Evolutionary conservation across 108 stramenopile genomes (phyloP).

Genomic region (Nitzschia sp.): DNA sequence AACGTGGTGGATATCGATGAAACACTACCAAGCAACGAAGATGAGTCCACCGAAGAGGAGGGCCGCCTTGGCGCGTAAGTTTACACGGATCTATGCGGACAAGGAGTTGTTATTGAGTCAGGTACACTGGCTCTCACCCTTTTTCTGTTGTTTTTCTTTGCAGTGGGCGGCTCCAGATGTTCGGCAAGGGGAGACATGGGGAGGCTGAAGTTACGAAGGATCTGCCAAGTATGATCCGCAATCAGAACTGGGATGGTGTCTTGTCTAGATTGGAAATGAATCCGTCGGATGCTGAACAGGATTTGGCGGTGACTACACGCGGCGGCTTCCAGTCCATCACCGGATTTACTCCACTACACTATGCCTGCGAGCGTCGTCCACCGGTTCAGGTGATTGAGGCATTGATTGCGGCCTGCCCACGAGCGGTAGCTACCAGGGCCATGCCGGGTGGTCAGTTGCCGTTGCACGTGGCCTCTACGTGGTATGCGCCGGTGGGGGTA

Average conservation of each 20-base stretch:
- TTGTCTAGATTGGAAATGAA: conserved; percentile 46
- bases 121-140: too few relatives aligned
- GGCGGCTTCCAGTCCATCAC: conserved; percentile 73
- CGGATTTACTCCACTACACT: conserved; percentile 75
- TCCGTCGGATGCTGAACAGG: conserved; percentile 63
- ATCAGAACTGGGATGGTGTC: conserved; percentile 69
- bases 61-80: background rate
- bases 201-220: conserved; percentile 39
- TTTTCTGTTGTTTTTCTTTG: too few relatives aligned
- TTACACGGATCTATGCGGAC: background rate
- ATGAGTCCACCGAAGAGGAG: conserved; percentile 20
- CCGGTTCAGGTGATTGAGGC: conserved; percentile 62
- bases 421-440: conserved; percentile 44
- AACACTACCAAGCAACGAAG: conserved; percentile 29
- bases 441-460: conserved; percentile 83
- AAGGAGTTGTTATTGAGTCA: too few relatives aligned
- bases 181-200: conserved; percentile 32
- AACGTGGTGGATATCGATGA: conserved; percentile 53
- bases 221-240: conserved; percentile 58
- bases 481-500: conserved; percentile 63
- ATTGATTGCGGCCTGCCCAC: conserved; percentile 58
- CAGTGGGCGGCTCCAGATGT: too few relatives aligned
- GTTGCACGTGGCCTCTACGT: conserved; percentile 82
- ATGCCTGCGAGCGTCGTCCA: conserved; percentile 77
- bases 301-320: conserved; percentile 60